Evolutionary conservation across 140 eudicot species (phyloP), one percentile per base, ranked within the genome.

Genomic region (Anethum foeniculum): DNA sequence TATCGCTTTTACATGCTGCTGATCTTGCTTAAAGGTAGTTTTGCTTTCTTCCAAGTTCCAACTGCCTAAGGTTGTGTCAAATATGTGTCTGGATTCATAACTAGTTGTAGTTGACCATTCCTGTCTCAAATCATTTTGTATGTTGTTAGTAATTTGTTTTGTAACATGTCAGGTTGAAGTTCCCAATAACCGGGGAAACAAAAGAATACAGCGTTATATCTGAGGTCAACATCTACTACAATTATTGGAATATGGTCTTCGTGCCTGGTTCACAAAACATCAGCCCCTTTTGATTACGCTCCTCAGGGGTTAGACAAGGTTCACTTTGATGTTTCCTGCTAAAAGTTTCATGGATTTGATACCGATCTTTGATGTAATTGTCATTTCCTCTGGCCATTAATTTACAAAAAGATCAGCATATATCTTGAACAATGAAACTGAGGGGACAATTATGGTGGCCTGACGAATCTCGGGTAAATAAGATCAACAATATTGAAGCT

Each of bases 331-430:
- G 79, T n/a, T 76, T 65, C 96, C 98, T 32, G 96, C 88, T 76
- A 90, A 90, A 83, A 80, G 73, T 39, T 89, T 94, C 75, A 86
- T 90, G 90, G 86, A 88, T 44, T 72, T 60, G 38, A 46, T 89
- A 30, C 92, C 90, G n/a, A 76, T 30, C 21, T 87, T 89, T 80
- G 96, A 94, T 80, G 91, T 94, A 48, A 82, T 92, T 77, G 90
- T 94, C 82, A 88, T 94, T 78, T 94, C 98, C 77, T 94, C 97
- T 15, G 98, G 98, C 38, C 98, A 94, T 83, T 94, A 97, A 96
- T 94, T 94, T 56, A 92, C 97, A 11, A 92, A 94, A 82, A 88
- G 78, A 43, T 88, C 96, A 0, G 96, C 87, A 13, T 92, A 90
- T 78, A 81, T 94, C 64, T 38, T 92, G 80, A 92, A 90, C 87